Evolutionary conservation across 2,329 filamentous ascomycete species (phyloP).

Genomic region (Hymenoscyphus repandus): DNA sequence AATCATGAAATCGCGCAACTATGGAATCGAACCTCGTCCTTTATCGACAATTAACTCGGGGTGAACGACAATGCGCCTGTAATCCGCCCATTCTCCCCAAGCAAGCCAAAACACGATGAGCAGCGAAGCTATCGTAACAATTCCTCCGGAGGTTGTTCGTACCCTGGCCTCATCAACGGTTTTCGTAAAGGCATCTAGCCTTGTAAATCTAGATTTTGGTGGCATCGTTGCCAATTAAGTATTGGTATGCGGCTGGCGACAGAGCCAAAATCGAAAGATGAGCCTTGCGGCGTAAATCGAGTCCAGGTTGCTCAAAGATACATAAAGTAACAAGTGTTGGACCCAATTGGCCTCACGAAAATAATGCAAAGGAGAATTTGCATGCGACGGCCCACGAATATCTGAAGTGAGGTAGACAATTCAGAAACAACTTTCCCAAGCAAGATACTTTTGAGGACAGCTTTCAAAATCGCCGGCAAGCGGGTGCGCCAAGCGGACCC

Average conservation of each 20-base stretch:
- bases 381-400: neutral
- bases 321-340: slow-evolving; percentile 18
- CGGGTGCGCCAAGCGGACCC: neutral
- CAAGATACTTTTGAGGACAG: slow-evolving; percentile 2
- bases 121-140: slow-evolving; percentile 89
- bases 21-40: slow-evolving; percentile 65
- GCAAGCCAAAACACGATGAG: slow-evolving; percentile 83
- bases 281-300: slow-evolving; percentile 18
- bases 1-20: neutral
- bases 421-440: neutral
- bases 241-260: neutral
- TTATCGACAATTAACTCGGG: slow-evolving; percentile 96
- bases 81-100: slow-evolving; percentile 95
- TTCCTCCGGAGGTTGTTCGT: slow-evolving; percentile 88
- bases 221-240: slow-evolving; percentile 53
- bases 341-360: slow-evolving; percentile 12
- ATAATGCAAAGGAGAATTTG: neutral
- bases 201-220: slow-evolving; percentile 87
- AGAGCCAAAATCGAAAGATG: neutral
- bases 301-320: slow-evolving; percentile 17
- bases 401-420: neutral
- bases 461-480: slow-evolving; percentile 1
- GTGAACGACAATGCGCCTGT: slow-evolving; percentile 76
- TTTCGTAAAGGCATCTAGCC: slow-evolving; percentile 98
- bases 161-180: slow-evolving; percentile 97